Base-by-base conservation (phyloP, 768 basidiomycete genomes). In the Amanita polypyramis region DNA sequence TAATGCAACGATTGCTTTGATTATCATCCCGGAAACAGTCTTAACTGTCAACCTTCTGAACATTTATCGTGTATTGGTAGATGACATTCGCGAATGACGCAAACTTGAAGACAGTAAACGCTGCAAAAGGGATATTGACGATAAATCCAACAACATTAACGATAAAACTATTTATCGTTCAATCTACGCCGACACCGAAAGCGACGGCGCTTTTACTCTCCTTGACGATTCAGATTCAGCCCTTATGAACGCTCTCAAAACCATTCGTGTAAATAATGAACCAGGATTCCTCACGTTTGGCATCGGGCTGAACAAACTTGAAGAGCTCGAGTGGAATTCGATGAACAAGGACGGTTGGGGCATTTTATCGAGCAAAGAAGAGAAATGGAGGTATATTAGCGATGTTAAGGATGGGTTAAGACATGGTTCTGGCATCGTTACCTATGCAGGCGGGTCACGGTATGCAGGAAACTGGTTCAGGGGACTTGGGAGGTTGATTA, bases 261-360 rank as follows among this genome's bases (percentile, higher is more conserved):
- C 17, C 9, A 30, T 36, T 27, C 46, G 39, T 7, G 21, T 20
- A 7, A 47, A 21, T 4, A 38, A 47, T 30, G 35, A 38, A 38
- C 38, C 46, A 12, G 36, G 27, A 15, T 47, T 47, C n/a, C 46
- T 47, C 11, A 47, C 46, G 4, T 47, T 47, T 39, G 46, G 46
- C 1, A 23, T 47, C 29, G 36, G 21, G 17, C 17, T 29, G 2
- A 40, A 23, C 4, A 23, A 48, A 3, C 34, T 42, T 8, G 49
- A 47, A 33, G 44, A 50, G 23, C 43, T 50, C 30, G 54, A 55
- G 25, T 55, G 54, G 54, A 47, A 42, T 12, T 45, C 47, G 17
- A 43, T 55, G 11, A 48, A 52, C 30, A 43, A 47, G 25, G 52
- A 55, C 23, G 54, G 54, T 14, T 55, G 54, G 54, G 54, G 51